Evolutionary conservation across 345 rosid genomes (phyloP).

Genomic region (Pistacia integerrima): DNA sequence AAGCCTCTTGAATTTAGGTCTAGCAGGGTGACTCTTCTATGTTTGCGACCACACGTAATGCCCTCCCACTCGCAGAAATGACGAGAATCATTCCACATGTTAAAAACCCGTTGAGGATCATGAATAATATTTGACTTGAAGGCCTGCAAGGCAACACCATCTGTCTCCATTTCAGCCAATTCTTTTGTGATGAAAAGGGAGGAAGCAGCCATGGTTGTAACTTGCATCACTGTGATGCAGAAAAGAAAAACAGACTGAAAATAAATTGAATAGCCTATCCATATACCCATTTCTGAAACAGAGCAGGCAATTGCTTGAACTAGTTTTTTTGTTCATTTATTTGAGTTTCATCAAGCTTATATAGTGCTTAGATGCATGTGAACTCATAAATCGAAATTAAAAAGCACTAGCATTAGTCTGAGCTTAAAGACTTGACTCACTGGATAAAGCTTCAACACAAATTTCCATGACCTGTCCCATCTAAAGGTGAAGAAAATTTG

Average conservation of each 20-base stretch:
- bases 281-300: background rate
- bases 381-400: no score
- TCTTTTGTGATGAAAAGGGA: background rate
- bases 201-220: background rate
- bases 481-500: no score
- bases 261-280: background rate
- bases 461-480: no score
- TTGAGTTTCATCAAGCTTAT: no score
- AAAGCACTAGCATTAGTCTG: no score
- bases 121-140: constrained; percentile 30
- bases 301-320: background rate
- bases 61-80: constrained; percentile 34
- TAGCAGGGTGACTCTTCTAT: constrained; percentile 27
- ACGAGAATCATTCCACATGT: constrained; percentile 31
- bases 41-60: constrained; percentile 20
- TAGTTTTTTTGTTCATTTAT: background rate
- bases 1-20: constrained; percentile 25
- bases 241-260: background rate
- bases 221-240: background rate
- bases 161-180: constrained; percentile 22
- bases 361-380: background rate
- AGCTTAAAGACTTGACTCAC: no score
- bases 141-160: constrained; percentile 22
- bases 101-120: constrained; percentile 20
- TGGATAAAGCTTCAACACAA: no score